Base-by-base conservation (phyloP, 106 monocot species). In the Apostasia ramifera region DNA sequence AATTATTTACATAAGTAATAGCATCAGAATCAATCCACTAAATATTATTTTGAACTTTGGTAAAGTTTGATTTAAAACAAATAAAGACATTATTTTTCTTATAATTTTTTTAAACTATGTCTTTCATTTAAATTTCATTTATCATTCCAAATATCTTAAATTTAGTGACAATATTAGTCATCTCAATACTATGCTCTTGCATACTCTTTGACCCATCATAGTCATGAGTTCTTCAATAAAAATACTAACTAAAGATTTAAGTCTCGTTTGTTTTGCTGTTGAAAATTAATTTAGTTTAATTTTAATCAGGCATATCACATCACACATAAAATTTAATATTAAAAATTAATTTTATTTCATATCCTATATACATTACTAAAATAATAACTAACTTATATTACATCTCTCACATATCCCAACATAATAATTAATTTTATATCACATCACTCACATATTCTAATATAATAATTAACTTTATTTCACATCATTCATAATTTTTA, bases 81-180 rank as follows among this genome's bases (percentile, higher is more conserved):
- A 12, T 13, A 40, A 76, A 9, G 42, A 6, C 68, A 76, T 47
- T 26, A 53, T 7, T 1, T 59, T 5, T 26, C 14, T 66, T 74
- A 74, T 57, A 66, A 56, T 74, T 75, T 59, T 75, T 67, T 67
- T 57, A 48, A 74, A 44, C 73, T 54, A 74, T n/a, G 1, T 15
- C 37, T 26, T 54, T 66, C 51, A 66, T 66, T 66, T 26, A 66
- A 3, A 50, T 49, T 37, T 52, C 52, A 54, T 8, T 0, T 68
- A 15, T 54, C 37, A 3, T 52, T 68, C 68, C 49, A 76, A 8
- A 26, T 10, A 37, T 68, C 14, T 51, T 69, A n/a, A 76, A 8
- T 7, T 44, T 76, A 40, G 57, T 59, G 1, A 43, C 75, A 2
- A 76, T 7, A 50, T 76, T 69, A 2, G 67, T 38, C 75, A 68